Evolutionary conservation across 2,329 filamentous ascomycete genomes (phyloP).

Genomic region (Elsinoe batatas): DNA sequence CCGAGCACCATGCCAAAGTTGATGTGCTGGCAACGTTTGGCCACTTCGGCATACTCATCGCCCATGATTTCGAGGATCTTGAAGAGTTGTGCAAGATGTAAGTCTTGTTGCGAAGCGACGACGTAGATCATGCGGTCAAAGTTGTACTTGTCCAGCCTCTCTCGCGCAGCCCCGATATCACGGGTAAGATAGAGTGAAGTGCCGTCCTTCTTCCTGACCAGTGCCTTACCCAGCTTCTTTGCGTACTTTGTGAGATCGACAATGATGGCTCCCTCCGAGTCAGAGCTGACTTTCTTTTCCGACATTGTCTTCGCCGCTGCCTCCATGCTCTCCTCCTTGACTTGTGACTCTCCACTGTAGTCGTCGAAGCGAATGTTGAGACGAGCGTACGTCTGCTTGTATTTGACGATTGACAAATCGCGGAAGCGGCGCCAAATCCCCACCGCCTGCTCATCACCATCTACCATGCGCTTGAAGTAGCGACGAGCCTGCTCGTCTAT

Average conservation of each 20-base stretch:
- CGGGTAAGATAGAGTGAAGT: slow-evolving; percentile 60
- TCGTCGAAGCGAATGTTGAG: slow-evolving; percentile 57
- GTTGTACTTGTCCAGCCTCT: slow-evolving; percentile 51
- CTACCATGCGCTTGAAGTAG: slow-evolving; percentile 60
- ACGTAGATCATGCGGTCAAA: slow-evolving; percentile 63
- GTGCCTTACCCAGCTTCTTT: slow-evolving; percentile 58
- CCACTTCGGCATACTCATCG: slow-evolving; percentile 44
- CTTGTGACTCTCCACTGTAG: slow-evolving; percentile 60
- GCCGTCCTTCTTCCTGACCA: slow-evolving; percentile 58
- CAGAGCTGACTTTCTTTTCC: slow-evolving; percentile 51
- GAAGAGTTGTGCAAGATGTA: slow-evolving; percentile 55
- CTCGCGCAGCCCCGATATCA: slow-evolving; percentile 56
- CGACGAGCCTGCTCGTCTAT: slow-evolving; percentile 65
- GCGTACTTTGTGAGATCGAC: slow-evolving; percentile 61
- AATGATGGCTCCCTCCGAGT: slow-evolving; percentile 56
- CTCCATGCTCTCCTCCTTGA: slow-evolving; percentile 53
- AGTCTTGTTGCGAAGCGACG: slow-evolving; percentile 54
- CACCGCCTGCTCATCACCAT: slow-evolving; percentile 49
- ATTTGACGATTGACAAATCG: slow-evolving; percentile 54
- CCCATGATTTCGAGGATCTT: slow-evolving; percentile 55
- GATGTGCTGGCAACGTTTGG: slow-evolving; percentile 51
- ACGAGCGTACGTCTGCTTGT: slow-evolving; percentile 53
- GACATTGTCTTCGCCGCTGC: slow-evolving; percentile 49
- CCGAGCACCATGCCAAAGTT: slow-evolving; percentile 59
- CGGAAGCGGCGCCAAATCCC: slow-evolving; percentile 55